Base-by-base conservation (phyloP, 345 rosid genomes). In the Citrus unshiu region DNA sequence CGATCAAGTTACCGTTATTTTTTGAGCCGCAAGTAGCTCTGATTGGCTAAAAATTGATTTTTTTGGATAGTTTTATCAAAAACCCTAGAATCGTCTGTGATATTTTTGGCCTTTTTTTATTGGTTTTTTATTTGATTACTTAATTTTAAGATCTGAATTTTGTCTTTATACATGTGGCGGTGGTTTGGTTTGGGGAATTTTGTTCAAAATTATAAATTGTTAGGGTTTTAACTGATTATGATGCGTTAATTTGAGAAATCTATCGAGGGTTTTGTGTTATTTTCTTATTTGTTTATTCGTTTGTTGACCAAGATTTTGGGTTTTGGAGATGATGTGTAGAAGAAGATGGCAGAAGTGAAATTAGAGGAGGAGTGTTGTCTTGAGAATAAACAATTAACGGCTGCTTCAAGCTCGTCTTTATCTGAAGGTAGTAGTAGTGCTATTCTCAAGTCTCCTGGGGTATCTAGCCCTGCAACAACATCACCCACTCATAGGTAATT, bases 341-440 rank as follows among this genome's bases (percentile, higher is more conserved):
- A 80, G 76, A 90, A 76, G 82, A 88, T 83, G 90, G 87, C 78
- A 81, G 92, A 91, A 82, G 81, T 78, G 56, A 89, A 79, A 80
- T 67, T 75, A 29, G 96, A 93, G 81, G 96, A 93, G 81, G 91
- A 87, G 84, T 76, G 87, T 78, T 92, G 99, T 85, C 88, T 89
- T 77, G 98, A 90, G 83, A 95, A 95, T 85, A 95, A 90, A 81
- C 98, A 95, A 86, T 85, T 85, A 82, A 85, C 86, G 0, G 89
- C 95, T 29, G 93, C 92, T 72, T 91, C 97, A 5, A 87, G 89
- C 83, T 88, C 97, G 8, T 90, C 97, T 72, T 21, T 89, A 18
- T 96, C 97, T 2, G 97, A 91, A 77, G 97, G 91, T 46, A 90
- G 94, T 86, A 91, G 88, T 34, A 86, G 87, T 83, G 90, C 91